These are phyloP conservation scores for Trichoderma sp. DNA, from an alignment of 2,329 filamentous ascomycete species.

Conservation along the genomic window DNA sequence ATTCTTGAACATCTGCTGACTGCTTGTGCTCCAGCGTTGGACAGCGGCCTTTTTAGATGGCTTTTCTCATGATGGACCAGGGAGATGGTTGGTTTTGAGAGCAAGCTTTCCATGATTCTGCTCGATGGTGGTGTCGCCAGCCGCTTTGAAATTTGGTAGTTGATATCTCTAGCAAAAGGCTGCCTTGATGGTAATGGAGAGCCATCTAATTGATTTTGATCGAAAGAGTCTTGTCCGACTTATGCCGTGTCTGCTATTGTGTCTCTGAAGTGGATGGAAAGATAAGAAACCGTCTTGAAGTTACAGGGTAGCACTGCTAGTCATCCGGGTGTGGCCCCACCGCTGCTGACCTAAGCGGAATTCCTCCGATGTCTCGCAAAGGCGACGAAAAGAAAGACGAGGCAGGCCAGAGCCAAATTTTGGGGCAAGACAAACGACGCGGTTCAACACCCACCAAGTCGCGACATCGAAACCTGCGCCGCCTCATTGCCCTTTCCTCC, in stretches of 20 bases:
- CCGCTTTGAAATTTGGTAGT: not conserved
- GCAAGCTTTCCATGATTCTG: too few species aligned
- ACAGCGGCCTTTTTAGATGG: constrained; percentile 34
- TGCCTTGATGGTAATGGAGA: not conserved
- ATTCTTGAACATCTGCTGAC: not conserved
- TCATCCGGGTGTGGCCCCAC: not conserved
- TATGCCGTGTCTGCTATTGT: not conserved
- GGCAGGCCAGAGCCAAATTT: constrained; percentile 27
- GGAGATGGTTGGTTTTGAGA: not conserved
- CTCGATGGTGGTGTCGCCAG: too few species aligned
- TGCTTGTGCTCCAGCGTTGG: constrained; percentile 33
- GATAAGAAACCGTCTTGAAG: not conserved
- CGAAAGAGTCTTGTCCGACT: not conserved
- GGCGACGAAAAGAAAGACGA: not conserved
- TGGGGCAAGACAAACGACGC: constrained; percentile 30
- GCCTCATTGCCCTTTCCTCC: not conserved
- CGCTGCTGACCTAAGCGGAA: not conserved
- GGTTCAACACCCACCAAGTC: constrained; percentile 29
- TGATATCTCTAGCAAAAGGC: too few species aligned
- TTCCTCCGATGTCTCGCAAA: not conserved
- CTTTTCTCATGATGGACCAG: too few species aligned
- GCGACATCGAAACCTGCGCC: constrained; percentile 29
- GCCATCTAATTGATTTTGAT: not conserved
- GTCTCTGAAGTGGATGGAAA: too few species aligned
- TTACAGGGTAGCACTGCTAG: not conserved